Base-by-base conservation (phyloP, 768 basidiomycete species). In the Auricularia sp. region DNA sequence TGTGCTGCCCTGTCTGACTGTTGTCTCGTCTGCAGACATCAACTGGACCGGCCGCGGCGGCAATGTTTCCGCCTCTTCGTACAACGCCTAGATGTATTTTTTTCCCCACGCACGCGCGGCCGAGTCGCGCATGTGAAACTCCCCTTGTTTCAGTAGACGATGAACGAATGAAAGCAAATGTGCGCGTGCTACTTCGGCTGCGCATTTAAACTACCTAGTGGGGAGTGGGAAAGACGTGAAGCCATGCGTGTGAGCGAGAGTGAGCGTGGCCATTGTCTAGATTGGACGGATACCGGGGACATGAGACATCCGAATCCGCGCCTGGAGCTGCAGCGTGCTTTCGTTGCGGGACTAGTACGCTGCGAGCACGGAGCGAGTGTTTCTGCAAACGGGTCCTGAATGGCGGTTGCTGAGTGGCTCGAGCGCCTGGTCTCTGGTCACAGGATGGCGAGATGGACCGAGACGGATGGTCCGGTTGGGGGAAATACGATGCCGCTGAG, bases 31-130 rank as follows among this genome's bases (percentile, higher is more conserved):
- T 42, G 12, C 66, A 90, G 96, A 99, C 79, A 82, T 96, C 79
- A 98, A 97, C 83, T 98, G 96, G 96, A 98, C 95, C 70, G 96
- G 96, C 58, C 92, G 93, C 69, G 96, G 96, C 61, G 96, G 96
- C 68, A 93, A 87, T 69, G 93, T 96, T 64, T 93, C 96, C 63
- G 89, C 94, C 44, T 87, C 85, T 67, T 86, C 88, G 62, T 98
- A 98, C 83, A 77, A 77, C 69, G 87, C 84, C 66, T 88, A 80
- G 77, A 67, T 36, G 5, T 59, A 33, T 29, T 34, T 29, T 34
- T 56, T 59, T 14, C 10, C 23, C 4, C 34, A 4, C 29, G 14
- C 34, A 6, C 23, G 23, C 56, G 18, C 18, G 56, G 23, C 6
- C 23, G 23, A 6, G 16, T 23, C 23, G 11, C 23, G 23, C 56